phyloP scores from a whole-genome alignment of 805 yeast genomes.

The Teunomyces tritomae region DNA sequence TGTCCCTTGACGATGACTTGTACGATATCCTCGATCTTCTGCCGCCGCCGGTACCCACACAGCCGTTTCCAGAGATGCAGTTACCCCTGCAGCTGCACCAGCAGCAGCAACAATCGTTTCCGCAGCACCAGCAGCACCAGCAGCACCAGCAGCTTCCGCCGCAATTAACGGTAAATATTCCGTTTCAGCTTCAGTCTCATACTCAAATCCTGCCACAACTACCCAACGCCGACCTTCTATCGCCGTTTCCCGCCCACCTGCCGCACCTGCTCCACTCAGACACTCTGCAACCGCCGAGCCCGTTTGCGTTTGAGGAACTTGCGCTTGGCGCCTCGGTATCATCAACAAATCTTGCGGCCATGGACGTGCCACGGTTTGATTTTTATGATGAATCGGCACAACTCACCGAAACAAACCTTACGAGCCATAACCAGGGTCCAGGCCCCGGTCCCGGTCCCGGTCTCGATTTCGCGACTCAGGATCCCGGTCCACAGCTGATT shows the following conservation, averaged over 20 bases:
- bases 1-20: slow-evolving; percentile 21
- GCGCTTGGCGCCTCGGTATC: slow-evolving; percentile 40
- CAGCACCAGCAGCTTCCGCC: not conserved
- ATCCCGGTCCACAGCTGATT: slow-evolving; percentile 16
- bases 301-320: slow-evolving; percentile 35
- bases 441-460: slow-evolving; percentile 8
- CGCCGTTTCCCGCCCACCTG: slow-evolving; percentile 6
- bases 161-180: too few relatives aligned
- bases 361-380: slow-evolving; percentile 12
- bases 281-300: slow-evolving; percentile 36
- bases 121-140: not conserved
- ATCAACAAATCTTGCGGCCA: slow-evolving; percentile 27
- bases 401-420: slow-evolving; percentile 16
- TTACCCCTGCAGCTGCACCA: slow-evolving; percentile 10
- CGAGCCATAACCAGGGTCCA: slow-evolving; percentile 14
- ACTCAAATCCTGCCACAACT: too few relatives aligned
- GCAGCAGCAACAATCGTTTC: not conserved
- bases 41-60: slow-evolving; percentile 13
- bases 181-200: too few relatives aligned
- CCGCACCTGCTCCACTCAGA: slow-evolving; percentile 33
- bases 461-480: too few relatives aligned
- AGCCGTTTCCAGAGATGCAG: slow-evolving; percentile 11
- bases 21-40: slow-evolving; percentile 31
- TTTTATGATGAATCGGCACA: slow-evolving; percentile 3
- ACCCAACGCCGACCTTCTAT: not conserved